These are phyloP conservation scores for Phialemonium atrogriseum DNA, from an alignment of 2,329 filamentous ascomycete species.

Conservation along the genomic window DNA sequence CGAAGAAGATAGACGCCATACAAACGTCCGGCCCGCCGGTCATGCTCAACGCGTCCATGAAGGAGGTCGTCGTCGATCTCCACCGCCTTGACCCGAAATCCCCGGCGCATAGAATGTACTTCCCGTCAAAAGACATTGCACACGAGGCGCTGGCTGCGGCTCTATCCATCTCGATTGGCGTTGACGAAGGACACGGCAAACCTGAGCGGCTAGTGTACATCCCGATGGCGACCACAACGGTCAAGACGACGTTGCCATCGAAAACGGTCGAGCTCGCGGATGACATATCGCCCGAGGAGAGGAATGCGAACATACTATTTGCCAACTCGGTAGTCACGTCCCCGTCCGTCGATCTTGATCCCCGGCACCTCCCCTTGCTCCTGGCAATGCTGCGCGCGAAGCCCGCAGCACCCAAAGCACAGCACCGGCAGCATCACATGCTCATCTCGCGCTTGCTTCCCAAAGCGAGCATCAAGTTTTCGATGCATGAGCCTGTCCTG, in stretches of 20 bases:
- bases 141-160: constrained; percentile 91
- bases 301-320: constrained; percentile 93
- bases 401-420: constrained; percentile 29
- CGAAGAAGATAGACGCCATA: constrained; percentile 65
- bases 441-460: constrained; percentile 86
- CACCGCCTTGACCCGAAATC: constrained; percentile 87
- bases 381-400: constrained; percentile 63
- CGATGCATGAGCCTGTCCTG: constrained; percentile 91
- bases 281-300: constrained; percentile 65
- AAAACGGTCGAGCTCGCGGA: constrained; percentile 80
- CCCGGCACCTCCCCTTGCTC: constrained; percentile 80
- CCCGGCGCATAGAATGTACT: constrained; percentile 97
- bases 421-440: constrained; percentile 47
- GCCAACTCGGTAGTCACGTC: constrained; percentile 95
- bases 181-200: constrained; percentile 82
- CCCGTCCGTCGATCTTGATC: constrained; percentile 86
- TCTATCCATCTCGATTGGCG: constrained; percentile 81
- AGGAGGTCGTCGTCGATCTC: constrained; percentile 89
- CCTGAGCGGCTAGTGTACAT: constrained; percentile 86
- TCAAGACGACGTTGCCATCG: constrained; percentile 88
- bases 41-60: constrained; percentile 83
- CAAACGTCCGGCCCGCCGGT: constrained; percentile 62
- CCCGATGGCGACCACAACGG: constrained; percentile 92
- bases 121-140: constrained; percentile 82
- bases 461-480: constrained; percentile 90